Base-by-base conservation (phyloP, 106 monocot species). In the Dactylorhiza incarnata region DNA sequence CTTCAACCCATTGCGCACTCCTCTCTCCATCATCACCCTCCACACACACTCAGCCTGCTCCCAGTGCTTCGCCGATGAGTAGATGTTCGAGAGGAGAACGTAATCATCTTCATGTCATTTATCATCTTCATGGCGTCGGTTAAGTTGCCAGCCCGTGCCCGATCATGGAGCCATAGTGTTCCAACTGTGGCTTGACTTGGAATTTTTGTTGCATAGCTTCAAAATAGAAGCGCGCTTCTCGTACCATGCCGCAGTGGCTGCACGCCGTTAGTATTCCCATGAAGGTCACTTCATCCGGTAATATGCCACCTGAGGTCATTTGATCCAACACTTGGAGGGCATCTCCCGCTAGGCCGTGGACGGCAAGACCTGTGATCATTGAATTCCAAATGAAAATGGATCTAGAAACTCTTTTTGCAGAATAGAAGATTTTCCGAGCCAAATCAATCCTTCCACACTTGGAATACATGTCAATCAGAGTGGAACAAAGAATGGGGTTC, bases 401-500 rank as follows among this genome's bases (percentile, higher is more conserved):
- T 2, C 66, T 51, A 23, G 79, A 4, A 5, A 25, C 3, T 23
- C 29, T 72, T 0, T 47, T 17, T 6, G 69, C 69, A 15, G 45
- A 13, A 20, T 77, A 72, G 43, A 89, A 86, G 16, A 82, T 74
- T 4, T 17, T 59, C 62, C 52, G 77, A 43, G 77, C 81, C 22
- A 66, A 16, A 14, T 82, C 84, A 9, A 86, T 79, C 37, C 78
- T 74, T 29, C 89, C 84, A 20, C 89, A 89, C 52, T 89, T 89
- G 12, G 86, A 50, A 37, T 89, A 89, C 89, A 89, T 86, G 56
- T 89, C 84, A 54, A 89, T 78, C 15, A 89, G 58, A 44, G 89
- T 84, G 6, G 89, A 79, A 48, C 58, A 58, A 12, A 86, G 73
- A 37, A 89, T 56, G 14, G 75, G 76, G 61, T 89, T 86, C 29